Base-by-base conservation (phyloP, 176 grass and related monocot species). In the Phoenix roebelenii region DNA sequence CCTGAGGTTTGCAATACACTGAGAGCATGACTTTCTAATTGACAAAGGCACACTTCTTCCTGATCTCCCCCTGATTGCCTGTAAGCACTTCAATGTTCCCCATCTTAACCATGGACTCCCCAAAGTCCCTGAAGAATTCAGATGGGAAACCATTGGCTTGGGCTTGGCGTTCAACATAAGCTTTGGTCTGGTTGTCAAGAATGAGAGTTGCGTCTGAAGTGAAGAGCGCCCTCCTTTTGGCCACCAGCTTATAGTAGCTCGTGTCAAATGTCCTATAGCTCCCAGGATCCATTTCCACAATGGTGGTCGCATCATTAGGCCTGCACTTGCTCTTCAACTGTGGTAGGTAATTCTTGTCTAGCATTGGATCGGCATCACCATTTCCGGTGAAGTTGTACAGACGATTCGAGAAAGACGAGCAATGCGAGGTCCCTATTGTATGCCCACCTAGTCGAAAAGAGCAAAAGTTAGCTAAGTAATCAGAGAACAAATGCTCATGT, bases 371-470 rank as follows among this genome's bases (percentile, higher is more conserved):
- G 0, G 51, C 35, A 61, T 61, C 69, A 26, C 35, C 82, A 22
- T 69, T 23, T 18, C 93, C 84, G 7, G 87, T 92, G 67, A 89
- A 98, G 84, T 96, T 96, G 68, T 87, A 90, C 35, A 96, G 66
- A 0, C 91, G 72, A 78, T 84, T 72, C 1, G 29, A 62, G 72
- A 90, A 84, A 23, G 78, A 66, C 54, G 68, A 56, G 74, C 92
- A 96, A 69, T 96, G 80, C 0, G 83, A 75, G 1, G 71, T 96
- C 14, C 92, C 92, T 23, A 96, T 87, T 16, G 92, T 91, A 78
- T 96, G 92, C 14, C 61, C 92, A 0, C 74, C 92, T 84, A 64
- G 60, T 54, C 26, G 15, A 6, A 7, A 18, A 51, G 1, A 14
- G 2, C 22, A 16, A 7, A 55, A 15, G 5, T 28, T 10, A 15